Base-by-base conservation (phyloP, 805 yeast genomes). In the Sugiyamaella valdiviana region DNA sequence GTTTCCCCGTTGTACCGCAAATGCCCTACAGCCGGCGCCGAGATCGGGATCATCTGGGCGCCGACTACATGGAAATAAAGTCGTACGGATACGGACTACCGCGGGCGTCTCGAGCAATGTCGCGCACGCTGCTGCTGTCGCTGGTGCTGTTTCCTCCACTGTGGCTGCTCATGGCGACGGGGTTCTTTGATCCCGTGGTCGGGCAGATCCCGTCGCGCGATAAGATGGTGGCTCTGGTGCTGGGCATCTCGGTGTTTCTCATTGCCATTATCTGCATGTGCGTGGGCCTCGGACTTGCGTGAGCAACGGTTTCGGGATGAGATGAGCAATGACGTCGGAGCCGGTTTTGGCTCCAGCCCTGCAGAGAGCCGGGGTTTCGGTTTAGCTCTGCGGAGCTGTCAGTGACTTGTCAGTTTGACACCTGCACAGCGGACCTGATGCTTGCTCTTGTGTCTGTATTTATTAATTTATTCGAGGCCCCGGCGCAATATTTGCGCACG, bases 271-370 rank as follows among this genome's bases (percentile, higher is more conserved):
- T 72, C 0, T 68, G 74, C 55, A 63, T 74, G 24, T 73, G 73
- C 15, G 66, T 74, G 29, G 79, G 79, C 0, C 63, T 76, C 42
- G 77, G 72, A 5, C 71, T 75, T 39, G 76, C 32, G 32, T 26
- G 32, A 26, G 29, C 29, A n/a, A n/a, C n/a, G n/a, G n/a, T n/a
- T n/a, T n/a, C n/a, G n/a, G n/a, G n/a, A n/a, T n/a, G n/a, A n/a
- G n/a, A n/a, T n/a, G n/a, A n/a, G n/a, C n/a, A n/a, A n/a, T n/a
- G n/a, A n/a, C n/a, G n/a, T n/a, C n/a, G n/a, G n/a, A n/a, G n/a
- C n/a, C n/a, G n/a, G n/a, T n/a, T n/a, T n/a, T n/a, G n/a, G n/a
- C n/a, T n/a, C n/a, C n/a, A n/a, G n/a, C n/a, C n/a, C n/a, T n/a
- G n/a, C n/a, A n/a, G n/a, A n/a, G n/a, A n/a, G n/a, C n/a, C n/a